A percentile compares a stretch with the other conserved stretches of the same genome.
phyloP scores from a whole-genome alignment of 2,329 filamentous ascomycete genomes.

The Dactylellina haptotyla region DNA sequence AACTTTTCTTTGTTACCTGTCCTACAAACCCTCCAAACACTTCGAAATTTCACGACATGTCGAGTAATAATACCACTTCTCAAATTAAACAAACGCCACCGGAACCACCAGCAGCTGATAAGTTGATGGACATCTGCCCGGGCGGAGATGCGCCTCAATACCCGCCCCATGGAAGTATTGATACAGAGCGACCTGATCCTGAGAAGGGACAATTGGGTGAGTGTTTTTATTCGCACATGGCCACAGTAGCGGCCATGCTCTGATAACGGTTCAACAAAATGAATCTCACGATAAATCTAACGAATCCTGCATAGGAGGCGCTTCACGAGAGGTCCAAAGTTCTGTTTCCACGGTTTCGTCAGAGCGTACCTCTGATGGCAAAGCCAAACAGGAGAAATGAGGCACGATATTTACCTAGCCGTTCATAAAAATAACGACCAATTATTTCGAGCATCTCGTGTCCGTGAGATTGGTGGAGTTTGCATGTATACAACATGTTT shows the following conservation, averaged over 20 bases:
- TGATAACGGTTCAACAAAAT: not conserved
- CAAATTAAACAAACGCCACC: not conserved
- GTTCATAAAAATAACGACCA: too few relatives aligned
- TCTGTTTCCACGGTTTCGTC: too few relatives aligned
- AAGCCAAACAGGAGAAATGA: too few relatives aligned
- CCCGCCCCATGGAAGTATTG: constrained; percentile 4
- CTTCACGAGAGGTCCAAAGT: too few relatives aligned
- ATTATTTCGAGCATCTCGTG: too few relatives aligned
- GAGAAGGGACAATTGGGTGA: not conserved
- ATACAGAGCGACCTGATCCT: not conserved
- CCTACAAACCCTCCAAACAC: not conserved
- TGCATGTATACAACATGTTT: too few relatives aligned
- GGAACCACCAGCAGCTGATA: not conserved
- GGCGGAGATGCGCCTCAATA: constrained; percentile 14
- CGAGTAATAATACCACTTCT: not conserved
- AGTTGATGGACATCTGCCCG: constrained; percentile 8
- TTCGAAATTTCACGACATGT: not conserved
- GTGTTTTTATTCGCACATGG: not conserved
- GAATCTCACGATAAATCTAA: too few relatives aligned
- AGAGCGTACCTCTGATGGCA: too few relatives aligned
- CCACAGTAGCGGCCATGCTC: not conserved
- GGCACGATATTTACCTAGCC: too few relatives aligned
- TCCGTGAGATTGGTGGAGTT: too few relatives aligned
- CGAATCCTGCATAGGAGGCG: too few relatives aligned
- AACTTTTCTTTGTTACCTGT: too few relatives aligned